These are phyloP conservation scores for Elsinoe perseae DNA, from an alignment of 2,329 filamentous ascomycete genomes.

Conservation along the genomic window DNA sequence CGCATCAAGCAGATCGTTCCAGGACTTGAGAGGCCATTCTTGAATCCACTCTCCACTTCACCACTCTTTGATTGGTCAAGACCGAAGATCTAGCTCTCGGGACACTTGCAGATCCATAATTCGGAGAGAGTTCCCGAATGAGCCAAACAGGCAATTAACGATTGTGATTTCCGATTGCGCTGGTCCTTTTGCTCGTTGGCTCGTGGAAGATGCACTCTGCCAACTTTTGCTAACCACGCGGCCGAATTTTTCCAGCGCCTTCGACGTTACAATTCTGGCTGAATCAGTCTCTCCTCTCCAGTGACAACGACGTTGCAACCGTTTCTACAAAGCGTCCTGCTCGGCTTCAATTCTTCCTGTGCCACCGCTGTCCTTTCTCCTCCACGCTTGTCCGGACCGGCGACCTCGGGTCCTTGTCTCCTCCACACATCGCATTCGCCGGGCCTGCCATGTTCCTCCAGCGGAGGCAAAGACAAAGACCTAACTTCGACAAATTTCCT, in stretches of 20 bases:
- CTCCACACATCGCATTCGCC: background rate
- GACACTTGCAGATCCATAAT: background rate
- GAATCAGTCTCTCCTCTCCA: background rate
- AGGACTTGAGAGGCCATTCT: conserved; percentile 1
- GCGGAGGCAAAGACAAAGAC: conserved; percentile 44
- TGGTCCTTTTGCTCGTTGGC: background rate
- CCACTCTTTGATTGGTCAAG: background rate
- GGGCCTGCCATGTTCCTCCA: conserved; percentile 48
- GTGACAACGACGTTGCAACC: background rate
- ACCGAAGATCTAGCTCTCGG: background rate
- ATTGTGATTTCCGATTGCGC: conserved; percentile 7
- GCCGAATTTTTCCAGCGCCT: conserved; percentile 4
- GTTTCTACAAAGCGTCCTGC: background rate
- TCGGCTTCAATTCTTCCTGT: background rate
- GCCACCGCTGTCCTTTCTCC: background rate
- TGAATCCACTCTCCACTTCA: background rate
- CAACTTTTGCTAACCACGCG: conserved; percentile 10
- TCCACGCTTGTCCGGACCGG: conserved; percentile 1
- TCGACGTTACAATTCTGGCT: background rate
- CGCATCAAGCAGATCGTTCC: conserved; percentile 5
- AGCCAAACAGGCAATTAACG: conserved; percentile 11
- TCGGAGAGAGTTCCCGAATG: background rate
- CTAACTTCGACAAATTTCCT: conserved; percentile 68
- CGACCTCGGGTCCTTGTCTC: conserved; percentile 1
- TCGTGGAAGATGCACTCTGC: background rate